Conservation (phyloP, 306 rosid species). For the Quercus dentata region DNA sequence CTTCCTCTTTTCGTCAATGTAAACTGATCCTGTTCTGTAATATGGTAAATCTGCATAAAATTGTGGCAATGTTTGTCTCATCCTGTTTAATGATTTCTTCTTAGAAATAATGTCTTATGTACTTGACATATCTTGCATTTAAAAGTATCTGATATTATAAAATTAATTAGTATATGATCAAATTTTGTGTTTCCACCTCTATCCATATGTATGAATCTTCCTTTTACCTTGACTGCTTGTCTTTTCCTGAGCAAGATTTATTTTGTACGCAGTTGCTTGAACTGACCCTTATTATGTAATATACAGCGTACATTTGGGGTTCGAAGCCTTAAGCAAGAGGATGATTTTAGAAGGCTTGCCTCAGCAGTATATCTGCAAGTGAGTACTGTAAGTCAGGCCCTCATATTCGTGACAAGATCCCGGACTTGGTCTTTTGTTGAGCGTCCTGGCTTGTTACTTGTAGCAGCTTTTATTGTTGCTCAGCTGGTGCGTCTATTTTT, state of each 20-base stretch:
- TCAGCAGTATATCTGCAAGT: conserved; percentile 80
- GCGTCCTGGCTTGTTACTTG: conserved; percentile 72
- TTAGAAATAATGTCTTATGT: too few species aligned
- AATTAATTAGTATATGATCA: neutral
- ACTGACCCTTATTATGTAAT: neutral
- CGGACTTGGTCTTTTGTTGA: conserved; percentile 73
- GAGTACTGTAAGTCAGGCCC: conserved; percentile 80
- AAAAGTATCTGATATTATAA: neutral
- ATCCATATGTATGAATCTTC: neutral
- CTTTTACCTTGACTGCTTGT: neutral
- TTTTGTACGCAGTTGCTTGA: neutral
- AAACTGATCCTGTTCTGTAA: neutral
- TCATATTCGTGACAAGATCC: conserved; percentile 72
- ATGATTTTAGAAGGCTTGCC: conserved; percentile 59
- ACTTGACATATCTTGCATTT: too few species aligned
- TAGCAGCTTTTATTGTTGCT: conserved; percentile 60
- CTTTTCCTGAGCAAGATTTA: neutral
- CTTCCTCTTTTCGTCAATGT: neutral
- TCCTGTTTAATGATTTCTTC: neutral
- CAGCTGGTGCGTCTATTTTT: conserved; percentile 60
- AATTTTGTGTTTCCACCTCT: neutral
- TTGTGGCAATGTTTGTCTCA: neutral
- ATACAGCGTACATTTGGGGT: conserved; percentile 76
- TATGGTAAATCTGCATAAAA: neutral
- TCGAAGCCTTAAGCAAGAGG: conserved; percentile 46